phyloP scores from a whole-genome alignment of 176 grass and related monocot genomes.

The Carex pumila region DNA sequence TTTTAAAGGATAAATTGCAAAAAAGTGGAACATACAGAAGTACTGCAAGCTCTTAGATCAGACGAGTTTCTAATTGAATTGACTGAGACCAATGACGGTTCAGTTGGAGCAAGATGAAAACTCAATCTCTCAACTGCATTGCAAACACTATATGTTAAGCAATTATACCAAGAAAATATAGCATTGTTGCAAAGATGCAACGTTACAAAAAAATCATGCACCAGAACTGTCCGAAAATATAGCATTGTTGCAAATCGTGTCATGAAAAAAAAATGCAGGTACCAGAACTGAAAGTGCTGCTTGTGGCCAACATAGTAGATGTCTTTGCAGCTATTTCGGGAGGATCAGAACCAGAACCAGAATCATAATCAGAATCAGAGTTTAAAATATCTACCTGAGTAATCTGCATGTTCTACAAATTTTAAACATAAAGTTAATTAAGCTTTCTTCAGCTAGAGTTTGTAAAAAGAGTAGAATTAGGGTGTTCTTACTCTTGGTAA shows the following conservation, averaged over 20 bases:
- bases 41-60: slow-evolving; percentile 31
- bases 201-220: slow-evolving; percentile 21
- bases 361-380: slow-evolving; percentile 35
- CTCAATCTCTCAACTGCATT: slow-evolving; percentile 15
- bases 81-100: not conserved
- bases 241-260: not conserved
- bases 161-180: not conserved
- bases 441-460: not conserved
- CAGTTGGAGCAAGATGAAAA: slow-evolving; percentile 12
- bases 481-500: no score
- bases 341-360: slow-evolving; percentile 15
- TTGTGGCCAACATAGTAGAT: slow-evolving; percentile 19
- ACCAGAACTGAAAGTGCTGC: slow-evolving; percentile 29
- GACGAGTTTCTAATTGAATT: slow-evolving; percentile 26
- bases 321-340: slow-evolving; percentile 14
- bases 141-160: not conserved
- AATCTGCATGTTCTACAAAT: slow-evolving; percentile 33
- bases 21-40: slow-evolving; percentile 35
- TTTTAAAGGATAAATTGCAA: not conserved
- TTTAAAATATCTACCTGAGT: slow-evolving; percentile 31
- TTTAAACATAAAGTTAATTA: slow-evolving; percentile 4
- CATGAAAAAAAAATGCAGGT: slow-evolving; percentile 8
- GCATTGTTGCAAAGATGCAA: not conserved
- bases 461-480: not conserved
- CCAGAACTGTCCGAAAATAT: slow-evolving; percentile 15